Evolutionary conservation across 805 yeast species (phyloP).

Genomic region (Lachancea thermotolerans): DNA sequence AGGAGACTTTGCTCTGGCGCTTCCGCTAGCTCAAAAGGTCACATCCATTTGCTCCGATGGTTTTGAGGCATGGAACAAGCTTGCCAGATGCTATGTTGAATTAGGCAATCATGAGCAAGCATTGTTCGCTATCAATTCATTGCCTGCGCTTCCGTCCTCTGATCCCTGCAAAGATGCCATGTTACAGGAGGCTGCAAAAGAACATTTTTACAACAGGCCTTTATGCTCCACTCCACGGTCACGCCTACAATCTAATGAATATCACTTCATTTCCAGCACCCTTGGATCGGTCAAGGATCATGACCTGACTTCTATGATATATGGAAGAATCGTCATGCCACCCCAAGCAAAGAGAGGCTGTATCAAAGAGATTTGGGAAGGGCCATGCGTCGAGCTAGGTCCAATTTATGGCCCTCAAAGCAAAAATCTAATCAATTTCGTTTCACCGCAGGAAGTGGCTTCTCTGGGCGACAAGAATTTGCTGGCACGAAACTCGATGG

Average conservation of each 20-base stretch:
- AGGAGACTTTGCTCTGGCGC: conserved; percentile 23
- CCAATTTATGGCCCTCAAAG: conserved; percentile 31
- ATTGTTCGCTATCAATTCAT: conserved; percentile 26
- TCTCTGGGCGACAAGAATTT: conserved; percentile 22
- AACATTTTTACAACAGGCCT: conserved; percentile 25
- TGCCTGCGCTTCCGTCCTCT: conserved; percentile 23
- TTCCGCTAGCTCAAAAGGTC: conserved; percentile 20
- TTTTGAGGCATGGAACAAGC: conserved; percentile 26
- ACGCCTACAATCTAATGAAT: conserved; percentile 21
- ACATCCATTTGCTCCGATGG: conserved; percentile 27
- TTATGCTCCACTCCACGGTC: conserved; percentile 14
- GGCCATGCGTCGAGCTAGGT: conserved; percentile 22
- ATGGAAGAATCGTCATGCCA: conserved; percentile 30
- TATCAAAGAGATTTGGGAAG: conserved; percentile 22
- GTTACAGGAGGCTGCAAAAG: conserved; percentile 4
- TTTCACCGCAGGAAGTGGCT: conserved; percentile 25
- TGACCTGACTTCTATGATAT: conserved; percentile 20
- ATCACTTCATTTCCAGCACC: conserved; percentile 18
- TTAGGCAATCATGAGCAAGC: conserved; percentile 21
- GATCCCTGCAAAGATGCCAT: conserved; percentile 21
- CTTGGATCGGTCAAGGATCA: conserved; percentile 22
- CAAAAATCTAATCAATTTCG: conserved; percentile 25
- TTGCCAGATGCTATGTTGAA: conserved; percentile 25
- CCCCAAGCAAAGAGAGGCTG: conserved; percentile 20
- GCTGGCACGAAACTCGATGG: conserved; percentile 25